These are phyloP conservation scores for Chaetomium tenue DNA, from an alignment of 495 filamentous ascomycete genomes.

Conservation along the genomic window DNA sequence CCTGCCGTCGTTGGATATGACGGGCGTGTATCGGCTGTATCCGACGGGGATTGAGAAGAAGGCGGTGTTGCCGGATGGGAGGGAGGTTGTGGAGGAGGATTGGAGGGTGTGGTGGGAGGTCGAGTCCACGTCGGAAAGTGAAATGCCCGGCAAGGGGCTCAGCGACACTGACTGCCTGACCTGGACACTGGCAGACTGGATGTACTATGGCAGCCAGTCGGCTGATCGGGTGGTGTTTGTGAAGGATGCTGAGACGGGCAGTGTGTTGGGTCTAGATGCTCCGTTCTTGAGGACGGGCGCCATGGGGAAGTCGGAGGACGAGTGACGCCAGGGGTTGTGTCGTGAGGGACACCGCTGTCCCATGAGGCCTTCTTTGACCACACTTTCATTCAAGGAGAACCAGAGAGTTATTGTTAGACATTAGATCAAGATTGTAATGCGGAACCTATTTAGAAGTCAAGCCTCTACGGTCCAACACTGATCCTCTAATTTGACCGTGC, in stretches of 20 bases:
- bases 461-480: no score
- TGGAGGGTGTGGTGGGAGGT: slow-evolving; percentile 9
- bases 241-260: slow-evolving; percentile 31
- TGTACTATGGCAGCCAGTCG: slow-evolving; percentile 32
- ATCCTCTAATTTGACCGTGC: no score
- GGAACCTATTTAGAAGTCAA: no score
- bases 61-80: background rate
- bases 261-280: slow-evolving; percentile 37
- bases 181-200: slow-evolving; percentile 39
- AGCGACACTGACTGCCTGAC: background rate
- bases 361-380: no score
- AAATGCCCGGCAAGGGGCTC: background rate
- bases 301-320: slow-evolving; percentile 5
- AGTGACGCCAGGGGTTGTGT: background rate
- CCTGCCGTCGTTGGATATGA: background rate
- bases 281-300: slow-evolving; percentile 30
- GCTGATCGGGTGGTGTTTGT: slow-evolving; percentile 45
- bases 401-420: no score
- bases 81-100: slow-evolving; percentile 10
- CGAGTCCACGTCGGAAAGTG: background rate
- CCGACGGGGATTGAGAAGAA: background rate
- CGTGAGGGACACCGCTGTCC: no score
- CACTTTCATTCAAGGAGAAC: no score
- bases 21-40: background rate
- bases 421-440: no score